Evolutionary conservation across 2,329 filamentous ascomycete genomes (phyloP).

Genomic region (Penicillium sp.): DNA sequence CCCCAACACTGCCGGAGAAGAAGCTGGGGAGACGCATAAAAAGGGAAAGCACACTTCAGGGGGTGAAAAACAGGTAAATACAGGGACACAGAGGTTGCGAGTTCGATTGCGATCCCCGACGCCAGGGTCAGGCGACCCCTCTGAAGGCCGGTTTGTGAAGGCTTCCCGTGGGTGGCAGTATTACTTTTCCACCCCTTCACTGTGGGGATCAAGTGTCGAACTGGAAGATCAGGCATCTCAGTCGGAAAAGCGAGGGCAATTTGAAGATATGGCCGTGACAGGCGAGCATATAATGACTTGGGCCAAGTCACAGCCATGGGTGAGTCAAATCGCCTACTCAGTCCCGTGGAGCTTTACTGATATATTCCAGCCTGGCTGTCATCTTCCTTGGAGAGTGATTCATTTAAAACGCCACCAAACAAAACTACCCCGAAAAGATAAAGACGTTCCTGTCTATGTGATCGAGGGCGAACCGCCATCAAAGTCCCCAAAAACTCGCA

Average conservation of each 20-base stretch:
- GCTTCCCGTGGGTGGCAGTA: constrained; percentile 45
- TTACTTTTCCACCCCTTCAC: constrained; percentile 40
- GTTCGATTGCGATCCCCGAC: constrained; percentile 42
- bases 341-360: constrained; percentile 1
- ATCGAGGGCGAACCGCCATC: constrained; percentile 18
- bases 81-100: constrained; percentile 37
- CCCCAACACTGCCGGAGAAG: constrained; percentile 3
- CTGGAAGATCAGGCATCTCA: constrained; percentile 13
- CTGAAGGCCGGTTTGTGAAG: constrained; percentile 40
- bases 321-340: constrained; percentile 19
- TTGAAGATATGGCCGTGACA: constrained; percentile 38
- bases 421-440: constrained; percentile 25
- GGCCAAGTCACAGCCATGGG: constrained; percentile 34
- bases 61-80: neutral
- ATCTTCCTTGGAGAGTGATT: constrained; percentile 43
- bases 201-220: constrained; percentile 15
- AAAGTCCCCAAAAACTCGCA: constrained; percentile 32
- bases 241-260: constrained; percentile 28
- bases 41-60: neutral
- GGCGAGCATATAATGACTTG: constrained; percentile 33
- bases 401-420: constrained; percentile 37
- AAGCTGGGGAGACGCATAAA: neutral
- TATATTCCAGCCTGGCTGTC: constrained; percentile 36
- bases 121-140: constrained; percentile 24
- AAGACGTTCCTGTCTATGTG: constrained; percentile 24